phyloP scores from a whole-genome alignment of 2,329 filamentous ascomycete species.

The Aspergillus pseudoterreus region DNA sequence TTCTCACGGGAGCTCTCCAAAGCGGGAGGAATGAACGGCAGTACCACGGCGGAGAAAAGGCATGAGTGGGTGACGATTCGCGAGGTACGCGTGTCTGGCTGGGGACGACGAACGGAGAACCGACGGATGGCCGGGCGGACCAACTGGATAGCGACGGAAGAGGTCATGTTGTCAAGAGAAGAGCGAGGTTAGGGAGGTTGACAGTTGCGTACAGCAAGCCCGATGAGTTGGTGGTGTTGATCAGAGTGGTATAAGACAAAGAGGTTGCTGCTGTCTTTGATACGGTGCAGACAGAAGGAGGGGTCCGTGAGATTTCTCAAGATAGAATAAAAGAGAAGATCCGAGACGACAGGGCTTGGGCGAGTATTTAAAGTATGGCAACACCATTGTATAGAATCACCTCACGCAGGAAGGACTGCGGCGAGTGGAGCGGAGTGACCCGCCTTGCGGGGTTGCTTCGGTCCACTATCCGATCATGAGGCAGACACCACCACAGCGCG shows the following conservation, averaged over 20 bases:
- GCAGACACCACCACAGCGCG: neutral
- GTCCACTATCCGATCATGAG: neutral
- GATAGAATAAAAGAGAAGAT: neutral
- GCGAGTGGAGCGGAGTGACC: neutral
- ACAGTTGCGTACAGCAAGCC: neutral
- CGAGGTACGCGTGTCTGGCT: conserved; percentile 35
- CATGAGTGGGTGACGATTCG: conserved; percentile 41
- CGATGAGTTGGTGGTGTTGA: neutral
- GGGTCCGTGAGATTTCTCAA: neutral
- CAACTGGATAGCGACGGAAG: conserved; percentile 21
- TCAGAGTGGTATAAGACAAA: neutral
- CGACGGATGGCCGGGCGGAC: conserved; percentile 39
- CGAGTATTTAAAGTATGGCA: neutral
- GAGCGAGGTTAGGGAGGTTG: neutral
- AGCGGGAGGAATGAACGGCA: conserved; percentile 46
- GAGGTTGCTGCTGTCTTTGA: neutral
- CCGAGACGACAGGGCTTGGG: neutral
- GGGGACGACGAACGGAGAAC: conserved; percentile 42
- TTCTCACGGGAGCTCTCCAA: conserved; percentile 43
- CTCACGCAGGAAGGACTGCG: neutral
- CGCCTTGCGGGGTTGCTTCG: neutral
- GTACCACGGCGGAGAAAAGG: conserved; percentile 40
- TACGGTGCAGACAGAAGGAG: neutral
- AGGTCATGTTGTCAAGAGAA: conserved; percentile 8
- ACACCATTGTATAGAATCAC: neutral